phyloP scores from a whole-genome alignment of 768 basidiomycete species.

The Tulasnella sp. region DNA sequence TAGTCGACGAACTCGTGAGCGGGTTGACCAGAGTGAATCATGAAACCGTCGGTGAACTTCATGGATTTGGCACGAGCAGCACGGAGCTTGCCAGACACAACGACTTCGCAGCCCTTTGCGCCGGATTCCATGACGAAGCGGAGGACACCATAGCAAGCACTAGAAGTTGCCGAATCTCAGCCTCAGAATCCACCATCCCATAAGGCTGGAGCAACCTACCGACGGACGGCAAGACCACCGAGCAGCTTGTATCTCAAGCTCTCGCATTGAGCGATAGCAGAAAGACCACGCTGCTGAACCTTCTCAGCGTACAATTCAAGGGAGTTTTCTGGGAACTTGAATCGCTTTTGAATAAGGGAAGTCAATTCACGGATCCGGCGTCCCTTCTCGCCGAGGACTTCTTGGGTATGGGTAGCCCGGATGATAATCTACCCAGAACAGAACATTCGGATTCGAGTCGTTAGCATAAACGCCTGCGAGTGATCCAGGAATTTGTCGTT shows the following conservation, averaged over 20 bases:
- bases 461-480: neutral
- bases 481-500: neutral
- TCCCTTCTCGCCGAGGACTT: constrained; percentile 98
- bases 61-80: constrained; percentile 99
- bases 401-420: constrained; percentile 98
- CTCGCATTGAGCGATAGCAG: constrained; percentile 98
- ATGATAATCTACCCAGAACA: constrained; percentile 74
- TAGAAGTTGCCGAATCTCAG: constrained; percentile 28
- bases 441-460: neutral
- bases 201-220: constrained; percentile 45
- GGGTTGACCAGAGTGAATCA: constrained; percentile 98
- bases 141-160: constrained; percentile 99
- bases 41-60: constrained; percentile 99
- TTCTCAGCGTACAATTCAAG: constrained; percentile 99
- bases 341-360: constrained; percentile 95
- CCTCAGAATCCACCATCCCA: neutral
- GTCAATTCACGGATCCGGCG: constrained; percentile 99
- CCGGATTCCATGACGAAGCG: constrained; percentile 99
- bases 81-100: constrained; percentile 98
- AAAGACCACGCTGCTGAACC: constrained; percentile 95
- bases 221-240: constrained; percentile 96
- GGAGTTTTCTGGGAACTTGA: constrained; percentile 99
- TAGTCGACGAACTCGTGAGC: constrained; percentile 93
- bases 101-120: constrained; percentile 99
- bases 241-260: constrained; percentile 97